These are phyloP conservation scores for Quercus tomentella DNA, from an alignment of 331 rosid species.

Conservation along the genomic window DNA sequence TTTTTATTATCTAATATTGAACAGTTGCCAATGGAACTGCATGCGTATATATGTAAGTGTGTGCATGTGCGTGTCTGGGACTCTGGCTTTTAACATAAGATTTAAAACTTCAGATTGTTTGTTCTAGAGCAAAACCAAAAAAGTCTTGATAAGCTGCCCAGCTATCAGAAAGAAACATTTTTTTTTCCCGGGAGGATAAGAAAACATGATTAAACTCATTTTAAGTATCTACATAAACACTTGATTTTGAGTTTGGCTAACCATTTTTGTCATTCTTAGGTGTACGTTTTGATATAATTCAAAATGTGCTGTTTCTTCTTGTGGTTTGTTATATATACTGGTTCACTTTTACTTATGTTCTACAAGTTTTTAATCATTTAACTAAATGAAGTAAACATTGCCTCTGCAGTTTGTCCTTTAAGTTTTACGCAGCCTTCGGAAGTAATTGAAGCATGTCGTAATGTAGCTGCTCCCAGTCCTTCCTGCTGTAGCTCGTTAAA, in stretches of 20 bases:
- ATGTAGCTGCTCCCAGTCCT: slow-evolving; percentile 88
- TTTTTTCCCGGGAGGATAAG: too few species aligned
- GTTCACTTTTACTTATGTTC: neutral
- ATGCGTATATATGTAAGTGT: too few species aligned
- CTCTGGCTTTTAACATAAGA: neutral
- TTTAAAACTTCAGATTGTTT: neutral
- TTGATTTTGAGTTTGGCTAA: neutral
- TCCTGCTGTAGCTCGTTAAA: slow-evolving; percentile 91
- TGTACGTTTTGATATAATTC: neutral
- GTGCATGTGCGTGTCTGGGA: too few species aligned
- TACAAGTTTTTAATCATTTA: neutral
- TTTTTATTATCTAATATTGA: neutral
- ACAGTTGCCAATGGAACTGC: neutral
- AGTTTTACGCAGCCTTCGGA: slow-evolving; percentile 75
- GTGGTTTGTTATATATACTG: neutral
- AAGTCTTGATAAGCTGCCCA: neutral
- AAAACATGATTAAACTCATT: neutral
- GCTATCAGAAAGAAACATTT: neutral
- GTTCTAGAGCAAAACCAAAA: neutral
- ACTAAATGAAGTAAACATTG: slow-evolving; percentile 17
- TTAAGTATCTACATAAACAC: neutral
- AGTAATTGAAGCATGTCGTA: slow-evolving; percentile 73
- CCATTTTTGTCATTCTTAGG: neutral
- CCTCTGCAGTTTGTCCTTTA: slow-evolving; percentile 87
- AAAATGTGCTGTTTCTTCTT: neutral